Evolutionary conservation across 805 yeast genomes (phyloP), one percentile per base, ranked within the genome.

Genomic region (Saturnispora besseyi): DNA sequence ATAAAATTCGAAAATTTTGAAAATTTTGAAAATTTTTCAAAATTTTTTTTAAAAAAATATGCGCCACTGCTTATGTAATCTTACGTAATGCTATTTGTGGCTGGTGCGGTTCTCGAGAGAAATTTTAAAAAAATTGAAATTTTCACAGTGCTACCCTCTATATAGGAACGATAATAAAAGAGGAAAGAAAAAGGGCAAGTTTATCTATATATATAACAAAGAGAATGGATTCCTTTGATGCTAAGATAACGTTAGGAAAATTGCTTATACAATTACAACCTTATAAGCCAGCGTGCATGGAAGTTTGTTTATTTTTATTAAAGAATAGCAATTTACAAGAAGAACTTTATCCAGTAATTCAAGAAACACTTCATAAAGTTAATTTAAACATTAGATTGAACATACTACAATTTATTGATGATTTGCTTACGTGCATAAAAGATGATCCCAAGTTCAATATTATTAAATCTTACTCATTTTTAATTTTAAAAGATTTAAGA

Each of bases 221-320:
- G 13, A 29, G 46, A 15, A 87, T 90, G 95, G 96, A 90, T 62
- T 82, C 96, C 1, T 87, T 91, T 63, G 96, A 87, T 60, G 89
- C 90, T 4, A 76, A 91, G 51, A 68, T 87, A 43, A 84, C 84
- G 64, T 83, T 90, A 58, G 73, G 79, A 5, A 86, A 81, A 57
- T 76, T 81, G 41, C 71, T 90, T 49, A 75, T 81, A 56, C 64
- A 73, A 6, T 68, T 91, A 40, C 81, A 79, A 41, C 90, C 96
- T 0, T 75, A 88, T 1, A 67, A 71, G 45, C 76, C 67, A 56
- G 69, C 71, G n/a, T 68, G 79, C 31, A 64, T 68, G 9, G 74
- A 74, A 46, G 75, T 81, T 8, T 76, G 81, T 2, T 73, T 71
- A 52, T 81, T 78, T 61, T 77, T 86, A 2, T 63, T 81, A 53